phyloP scores from a whole-genome alignment of 179 eudicot genomes.

The Heliamphora ciliata region DNA sequence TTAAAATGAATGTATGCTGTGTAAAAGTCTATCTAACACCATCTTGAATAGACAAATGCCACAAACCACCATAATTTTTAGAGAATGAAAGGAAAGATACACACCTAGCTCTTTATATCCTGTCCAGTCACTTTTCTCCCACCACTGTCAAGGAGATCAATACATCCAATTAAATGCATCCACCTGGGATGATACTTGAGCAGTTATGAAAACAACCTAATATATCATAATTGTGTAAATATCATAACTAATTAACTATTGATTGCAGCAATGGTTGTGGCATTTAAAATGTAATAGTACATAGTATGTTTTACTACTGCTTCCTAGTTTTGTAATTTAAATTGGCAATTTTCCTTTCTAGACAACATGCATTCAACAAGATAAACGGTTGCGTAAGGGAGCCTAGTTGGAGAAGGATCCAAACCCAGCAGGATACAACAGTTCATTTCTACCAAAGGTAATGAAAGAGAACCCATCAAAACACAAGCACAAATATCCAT shows the following conservation, averaged over 20 bases:
- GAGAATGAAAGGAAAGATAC: conserved; percentile 20
- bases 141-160: conserved; percentile 97
- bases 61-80: neutral
- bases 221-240: conserved; percentile 10
- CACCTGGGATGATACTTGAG: conserved; percentile 60
- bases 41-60: neutral
- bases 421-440: neutral
- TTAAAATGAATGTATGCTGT: neutral
- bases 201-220: conserved; percentile 31
- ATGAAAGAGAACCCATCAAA: neutral
- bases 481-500: neutral
- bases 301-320: neutral
- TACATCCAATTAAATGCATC: conserved; percentile 61
- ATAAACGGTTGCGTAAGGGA: neutral
- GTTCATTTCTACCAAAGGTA: neutral
- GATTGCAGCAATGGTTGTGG: neutral
- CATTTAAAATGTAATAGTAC: neutral
- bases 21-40: neutral
- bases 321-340: neutral
- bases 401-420: neutral
- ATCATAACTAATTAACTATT: neutral
- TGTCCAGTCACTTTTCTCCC: conserved; percentile 99
- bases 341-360: neutral
- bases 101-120: conserved; percentile 99
- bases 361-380: conserved; percentile 1